Base-by-base conservation (phyloP, 164 flowering plant genomes). In the Santalum album region DNA sequence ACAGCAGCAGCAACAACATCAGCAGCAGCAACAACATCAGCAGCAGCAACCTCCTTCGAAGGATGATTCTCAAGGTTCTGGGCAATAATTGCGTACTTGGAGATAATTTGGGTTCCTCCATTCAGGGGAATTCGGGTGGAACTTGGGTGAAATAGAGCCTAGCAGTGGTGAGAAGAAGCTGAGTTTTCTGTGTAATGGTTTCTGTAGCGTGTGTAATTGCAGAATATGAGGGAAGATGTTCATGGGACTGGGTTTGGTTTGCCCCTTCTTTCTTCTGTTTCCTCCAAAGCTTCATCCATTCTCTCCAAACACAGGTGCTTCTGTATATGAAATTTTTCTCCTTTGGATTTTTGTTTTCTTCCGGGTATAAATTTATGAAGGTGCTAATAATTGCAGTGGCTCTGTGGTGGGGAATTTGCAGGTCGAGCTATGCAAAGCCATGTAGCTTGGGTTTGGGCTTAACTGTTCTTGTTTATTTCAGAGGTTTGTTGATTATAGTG, bases 401-500 rank as follows among this genome's bases (percentile, higher is more conserved):
- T n/a, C n/a, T n/a, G n/a, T n/a, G 63, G 20, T 64, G 19, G 56
- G n/a, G 42, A 49, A 34, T 60, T 16, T 67, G 72, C 69, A 71
- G 74, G 67, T 65, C 66, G 64, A 49, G 32, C 46, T 57, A 9
- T 57, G 53, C 50, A 57, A 45, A n/a, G n/a, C n/a, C n/a, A n/a
- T n/a, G n/a, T n/a, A 43, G 69, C 52, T 56, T 64, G 53, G 64
- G 62, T 54, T 64, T 57, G 63, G 58, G 57, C 63, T 67, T 60
- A 57, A 55, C 63, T n/a, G n/a, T 56, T 56, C 59, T 56, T 60
- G 36, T 54, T 45, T 67, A 48, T 53, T 65, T 58, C 58, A 45
- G 56, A 68, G 72, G 72, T 62, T 69, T 72, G 72, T 55, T 61
- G 65, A 62, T 59, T 60, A 61, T 64, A 62, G 20, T 71, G 63